A percentile compares a stretch with the other conserved stretches of the same genome.
phyloP scores from a whole-genome alignment of 345 rosid genomes.

The Eucalyptus marginata region DNA sequence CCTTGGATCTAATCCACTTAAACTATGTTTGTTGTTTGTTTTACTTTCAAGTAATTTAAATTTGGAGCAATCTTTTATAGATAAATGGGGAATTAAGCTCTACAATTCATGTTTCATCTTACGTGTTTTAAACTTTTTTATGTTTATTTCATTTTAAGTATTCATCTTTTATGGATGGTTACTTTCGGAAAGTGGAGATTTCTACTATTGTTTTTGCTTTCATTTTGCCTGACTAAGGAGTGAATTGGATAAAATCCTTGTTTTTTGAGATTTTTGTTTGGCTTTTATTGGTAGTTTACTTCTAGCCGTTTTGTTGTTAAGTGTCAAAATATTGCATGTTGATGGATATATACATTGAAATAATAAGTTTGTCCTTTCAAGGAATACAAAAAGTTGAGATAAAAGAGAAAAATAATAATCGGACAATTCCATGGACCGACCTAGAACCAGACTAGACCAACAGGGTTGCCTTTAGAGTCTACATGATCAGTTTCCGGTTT shows the following conservation, averaged over 20 bases:
- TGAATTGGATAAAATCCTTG: background rate
- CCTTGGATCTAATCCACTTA: background rate
- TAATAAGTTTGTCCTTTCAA: background rate
- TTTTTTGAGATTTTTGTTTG: background rate
- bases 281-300: background rate
- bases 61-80: background rate
- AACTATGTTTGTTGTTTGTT: background rate
- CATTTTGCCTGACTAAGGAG: background rate
- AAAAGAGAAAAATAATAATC: background rate
- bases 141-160: background rate
- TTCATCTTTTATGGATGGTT: background rate
- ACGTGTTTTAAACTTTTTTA: background rate
- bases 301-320: background rate
- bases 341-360: background rate
- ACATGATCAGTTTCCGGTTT: background rate
- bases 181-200: background rate
- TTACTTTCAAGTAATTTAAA: background rate
- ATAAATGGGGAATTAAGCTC: background rate
- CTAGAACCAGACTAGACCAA: background rate
- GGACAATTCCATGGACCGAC: background rate
- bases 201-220: background rate
- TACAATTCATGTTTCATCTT: background rate
- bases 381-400: background rate
- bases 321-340: background rate
- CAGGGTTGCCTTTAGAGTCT: background rate